Base-by-base conservation (phyloP, 2,329 filamentous ascomycete genomes). In the Colletotrichum chlorophyti region DNA sequence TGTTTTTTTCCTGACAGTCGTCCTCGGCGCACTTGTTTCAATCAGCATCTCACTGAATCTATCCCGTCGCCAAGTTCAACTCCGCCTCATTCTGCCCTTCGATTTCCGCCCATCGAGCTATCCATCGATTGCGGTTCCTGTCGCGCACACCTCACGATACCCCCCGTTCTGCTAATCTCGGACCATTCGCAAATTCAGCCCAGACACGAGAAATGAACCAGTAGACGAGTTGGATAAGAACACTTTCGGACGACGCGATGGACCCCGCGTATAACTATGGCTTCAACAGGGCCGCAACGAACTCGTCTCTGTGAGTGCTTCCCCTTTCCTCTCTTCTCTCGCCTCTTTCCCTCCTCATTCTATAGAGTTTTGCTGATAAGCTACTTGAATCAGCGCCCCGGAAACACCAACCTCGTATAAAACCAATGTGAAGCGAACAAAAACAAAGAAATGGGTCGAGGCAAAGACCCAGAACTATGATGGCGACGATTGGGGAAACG, bases 361-460 rank as follows among this genome's bases (percentile, higher is more conserved):
- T 37, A 12, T 40, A 29, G n/a, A 43, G n/a, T 15, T n/a, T 17
- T 42, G 21, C 43, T 59, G 31, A 59, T 15, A 7, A n/a, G 6
- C 17, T 35, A n/a, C 12, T 17, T 26, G 5, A 19, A 63, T 59
- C 31, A 63, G 59, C 54, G n/a, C n/a, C n/a, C 59, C 61, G 8
- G 59, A 63, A 17, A 62, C 59, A 10, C 61, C 61, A 12, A 50
- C 66, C 57, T 68, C 74, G 23, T 97, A 93, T 76, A 90, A 91
- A 71, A 86, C 92, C 48, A 96, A 97, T 72, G 88, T 97, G 45
- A 94, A 91, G 75, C 88, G 94, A 61, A 84, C 87, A 53, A 96
- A 96, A 77, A 97, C 93, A 53, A 91, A 89, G 75, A 96, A 96
- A 83, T 98, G 94, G 94, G 89, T 94, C 32, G 90, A 96, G 68